phyloP scores from a whole-genome alignment of 176 grass and related monocot genomes.

The Ananas comosus region DNA sequence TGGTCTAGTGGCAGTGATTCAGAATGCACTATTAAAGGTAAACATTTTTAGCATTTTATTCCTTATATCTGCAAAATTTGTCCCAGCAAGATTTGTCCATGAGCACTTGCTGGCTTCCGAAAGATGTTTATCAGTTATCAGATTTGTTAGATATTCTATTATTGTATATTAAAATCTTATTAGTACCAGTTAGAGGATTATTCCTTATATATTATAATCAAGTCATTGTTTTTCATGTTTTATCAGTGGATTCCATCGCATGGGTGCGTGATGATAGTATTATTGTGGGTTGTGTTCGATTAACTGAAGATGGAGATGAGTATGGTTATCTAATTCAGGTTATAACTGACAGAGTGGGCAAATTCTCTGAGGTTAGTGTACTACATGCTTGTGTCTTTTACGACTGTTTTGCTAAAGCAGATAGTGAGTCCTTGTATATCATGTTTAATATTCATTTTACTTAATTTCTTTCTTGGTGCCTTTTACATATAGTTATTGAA shows the following conservation, averaged over 20 bases:
- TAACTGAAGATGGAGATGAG: constrained; percentile 68
- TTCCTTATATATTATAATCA: neutral
- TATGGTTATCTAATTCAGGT: constrained; percentile 80
- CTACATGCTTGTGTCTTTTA: constrained; percentile 1
- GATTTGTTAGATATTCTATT: neutral
- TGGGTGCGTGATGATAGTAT: constrained; percentile 78
- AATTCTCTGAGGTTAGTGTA: constrained; percentile 65
- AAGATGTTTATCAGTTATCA: constrained; percentile 18
- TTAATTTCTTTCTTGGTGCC: neutral
- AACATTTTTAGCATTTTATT: constrained; percentile 12
- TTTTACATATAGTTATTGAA: neutral
- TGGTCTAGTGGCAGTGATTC: constrained; percentile 49
- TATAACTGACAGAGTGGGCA: constrained; percentile 42
- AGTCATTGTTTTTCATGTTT: constrained; percentile 14
- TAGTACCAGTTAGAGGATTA: no score
- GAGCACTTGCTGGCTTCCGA: neutral
- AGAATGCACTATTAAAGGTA: constrained; percentile 61
- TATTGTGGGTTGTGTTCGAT: constrained; percentile 59
- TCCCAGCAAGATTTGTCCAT: neutral
- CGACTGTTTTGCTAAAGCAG: neutral
- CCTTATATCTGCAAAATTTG: neutral
- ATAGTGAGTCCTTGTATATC: neutral
- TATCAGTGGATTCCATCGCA: constrained; percentile 76
- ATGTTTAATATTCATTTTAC: neutral
- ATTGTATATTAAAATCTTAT: no score